A percentile compares a stretch with the other conserved stretches of the same genome.
These are phyloP conservation scores for Arxiozyma telluris DNA, from an alignment of 1,139 yeast species.

Conservation along the genomic window DNA sequence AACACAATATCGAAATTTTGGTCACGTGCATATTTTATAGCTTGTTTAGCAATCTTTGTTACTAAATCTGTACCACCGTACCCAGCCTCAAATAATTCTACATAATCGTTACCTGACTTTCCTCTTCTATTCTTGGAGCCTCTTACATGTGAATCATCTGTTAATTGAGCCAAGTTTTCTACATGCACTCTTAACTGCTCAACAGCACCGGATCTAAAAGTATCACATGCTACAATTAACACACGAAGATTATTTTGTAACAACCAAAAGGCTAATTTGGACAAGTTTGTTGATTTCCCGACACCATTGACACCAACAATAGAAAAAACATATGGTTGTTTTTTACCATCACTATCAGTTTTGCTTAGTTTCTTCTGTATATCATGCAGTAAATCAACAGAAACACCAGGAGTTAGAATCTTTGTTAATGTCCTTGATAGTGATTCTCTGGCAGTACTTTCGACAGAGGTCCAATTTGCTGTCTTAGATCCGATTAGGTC, in stretches of 20 bases:
- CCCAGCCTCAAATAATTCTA: constrained; percentile 87
- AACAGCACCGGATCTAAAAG: constrained; percentile 96
- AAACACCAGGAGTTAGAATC: constrained; percentile 84
- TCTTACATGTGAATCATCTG: constrained; percentile 34
- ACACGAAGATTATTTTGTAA: constrained; percentile 82
- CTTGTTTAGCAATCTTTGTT: constrained; percentile 90
- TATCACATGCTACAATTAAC: constrained; percentile 92
- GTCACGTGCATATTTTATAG: constrained; percentile 65
- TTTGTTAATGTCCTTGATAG: constrained; percentile 70
- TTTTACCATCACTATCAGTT: constrained; percentile 23
- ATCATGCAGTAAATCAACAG: constrained; percentile 78
- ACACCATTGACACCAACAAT: constrained; percentile 98
- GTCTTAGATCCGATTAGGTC: constrained; percentile 58
- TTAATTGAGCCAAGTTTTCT: constrained; percentile 60
- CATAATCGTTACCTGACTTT: constrained; percentile 40
- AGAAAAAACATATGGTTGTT: constrained; percentile 83
- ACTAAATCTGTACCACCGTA: constrained; percentile 93
- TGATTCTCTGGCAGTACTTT: constrained; percentile 53
- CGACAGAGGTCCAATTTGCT: constrained; percentile 54
- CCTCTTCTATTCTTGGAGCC: constrained; percentile 30
- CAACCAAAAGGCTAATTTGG: constrained; percentile 92
- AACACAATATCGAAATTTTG: constrained; percentile 73
- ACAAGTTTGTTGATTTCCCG: constrained; percentile 91
- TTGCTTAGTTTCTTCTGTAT: constrained; percentile 44
- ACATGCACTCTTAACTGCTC: constrained; percentile 95